phyloP scores from a whole-genome alignment of 305 asterid species.

The Plantago coronopus region DNA sequence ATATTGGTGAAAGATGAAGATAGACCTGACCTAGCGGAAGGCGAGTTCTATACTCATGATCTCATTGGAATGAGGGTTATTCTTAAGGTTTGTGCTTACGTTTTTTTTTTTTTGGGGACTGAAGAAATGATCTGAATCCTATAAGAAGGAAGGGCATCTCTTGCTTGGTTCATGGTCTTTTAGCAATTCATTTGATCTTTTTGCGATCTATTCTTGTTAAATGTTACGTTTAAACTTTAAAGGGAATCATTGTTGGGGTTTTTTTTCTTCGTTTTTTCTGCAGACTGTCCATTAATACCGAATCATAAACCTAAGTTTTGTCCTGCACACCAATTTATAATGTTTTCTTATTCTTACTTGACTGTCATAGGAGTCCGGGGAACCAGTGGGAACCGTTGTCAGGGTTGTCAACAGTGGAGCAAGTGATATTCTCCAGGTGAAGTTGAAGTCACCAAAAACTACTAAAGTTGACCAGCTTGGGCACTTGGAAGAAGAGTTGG shows the following conservation, averaged over 20 bases:
- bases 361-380: constrained; percentile 63
- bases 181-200: background rate
- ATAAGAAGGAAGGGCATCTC: background rate
- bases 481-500: constrained; percentile 32
- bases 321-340: constrained; percentile 10
- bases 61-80: constrained; percentile 84
- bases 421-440: constrained; percentile 77
- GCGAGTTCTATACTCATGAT: constrained; percentile 78
- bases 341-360: constrained; percentile 8
- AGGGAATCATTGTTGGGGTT: background rate
- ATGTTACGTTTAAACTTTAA: too few species aligned
- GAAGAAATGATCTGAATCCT: background rate
- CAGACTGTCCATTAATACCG: constrained; percentile 5
- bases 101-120: constrained; percentile 8
- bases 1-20: constrained; percentile 69
- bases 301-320: background rate
- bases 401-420: constrained; percentile 86
- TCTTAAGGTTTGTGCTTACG: constrained; percentile 64
- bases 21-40: constrained; percentile 81
- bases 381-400: constrained; percentile 69
- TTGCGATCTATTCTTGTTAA: too few species aligned
- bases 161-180: background rate
- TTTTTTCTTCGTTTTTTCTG: background rate
- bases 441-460: constrained; percentile 43
- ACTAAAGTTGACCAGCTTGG: constrained; percentile 31